Base-by-base conservation (phyloP, 345 rosid species). In the Firmiana major region DNA sequence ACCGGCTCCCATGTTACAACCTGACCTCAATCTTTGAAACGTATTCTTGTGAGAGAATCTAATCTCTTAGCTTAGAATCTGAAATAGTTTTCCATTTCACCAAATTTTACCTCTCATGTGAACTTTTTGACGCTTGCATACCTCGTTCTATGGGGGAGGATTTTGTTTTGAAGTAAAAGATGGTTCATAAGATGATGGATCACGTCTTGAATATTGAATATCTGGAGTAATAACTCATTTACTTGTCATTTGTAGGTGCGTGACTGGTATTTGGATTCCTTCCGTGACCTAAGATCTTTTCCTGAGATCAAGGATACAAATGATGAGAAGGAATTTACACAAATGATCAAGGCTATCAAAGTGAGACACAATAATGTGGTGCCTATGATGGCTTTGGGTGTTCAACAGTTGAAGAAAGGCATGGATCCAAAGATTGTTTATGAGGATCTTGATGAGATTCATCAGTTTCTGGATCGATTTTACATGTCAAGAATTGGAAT, bases 251-350 rank as follows among this genome's bases (percentile, higher is more conserved):
- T 70, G n/a, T 77, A 97, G 99, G 99, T 97, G 68, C 88, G 99
- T 66, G 98, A 97, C 79, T 97, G 99, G 99, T 97, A 97, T 83
- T 67, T 97, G 89, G 98, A 97, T 76, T 97, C 99, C 24, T 96
- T 92, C 80, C 92, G 98, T 26, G 98, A 96, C 63, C 51, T 96
- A 83, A 92, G 97, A 79, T 87, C 88, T 16, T 92, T 94, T 79
- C 93, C 97, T 3, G 99, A 90, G 55, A 89, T 96, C 75, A 96
- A 92, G 82, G 91, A 90, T 75, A 40, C 79, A 1, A 59, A 24
- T 75, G 97, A 91, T 22, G 97, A 91, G 90, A 86, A 78, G 78
- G 97, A 91, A 1, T 96, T 96, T 73, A 96, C 97, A 5, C 85
- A 92, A 79, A 91, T 94, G 98, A 93, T 96, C 45, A 96, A 90